These are phyloP conservation scores for Picea mariana DNA, from an alignment of 83 land plant species.

Conservation along the genomic window DNA sequence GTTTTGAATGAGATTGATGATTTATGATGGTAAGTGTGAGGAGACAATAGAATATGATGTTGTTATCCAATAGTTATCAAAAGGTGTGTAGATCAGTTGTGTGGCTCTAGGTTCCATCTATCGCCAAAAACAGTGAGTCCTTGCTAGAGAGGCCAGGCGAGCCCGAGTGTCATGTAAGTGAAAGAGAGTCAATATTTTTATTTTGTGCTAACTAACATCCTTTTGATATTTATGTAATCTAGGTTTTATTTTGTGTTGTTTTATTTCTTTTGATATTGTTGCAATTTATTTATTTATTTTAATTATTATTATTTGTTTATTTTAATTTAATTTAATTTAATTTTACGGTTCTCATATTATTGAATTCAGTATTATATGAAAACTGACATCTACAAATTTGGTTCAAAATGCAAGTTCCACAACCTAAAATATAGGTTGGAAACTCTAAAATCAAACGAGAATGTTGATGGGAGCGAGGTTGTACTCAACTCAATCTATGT, in stretches of 20 bases:
- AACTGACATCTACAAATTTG: constrained; percentile 84
- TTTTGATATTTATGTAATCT: too few species aligned
- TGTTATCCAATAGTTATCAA: too few species aligned
- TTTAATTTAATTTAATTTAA: neutral
- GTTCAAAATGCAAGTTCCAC: constrained; percentile 87
- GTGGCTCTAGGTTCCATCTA: constrained; percentile 46
- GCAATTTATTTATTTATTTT: neutral
- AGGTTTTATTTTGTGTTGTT: neutral
- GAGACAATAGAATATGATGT: too few species aligned
- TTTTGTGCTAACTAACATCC: too few species aligned
- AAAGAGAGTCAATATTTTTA: too few species aligned
- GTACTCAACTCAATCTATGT: neutral
- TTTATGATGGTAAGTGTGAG: too few species aligned
- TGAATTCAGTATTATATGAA: constrained; percentile 74
- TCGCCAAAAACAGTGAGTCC: constrained; percentile 33
- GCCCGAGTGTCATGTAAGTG: constrained; percentile 83
- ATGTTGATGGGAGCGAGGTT: constrained; percentile 15
- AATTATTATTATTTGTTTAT: neutral
- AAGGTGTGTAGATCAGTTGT: neutral
- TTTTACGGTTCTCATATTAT: constrained; percentile 12
- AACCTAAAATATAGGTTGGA: constrained; percentile 60
- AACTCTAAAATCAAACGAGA: neutral
- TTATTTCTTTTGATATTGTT: neutral
- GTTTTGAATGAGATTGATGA: too few species aligned
- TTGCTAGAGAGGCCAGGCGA: constrained; percentile 83